These are phyloP conservation scores for Hyphopichia buzzinii DNA, from an alignment of 1,139 yeast genomes.

Conservation along the genomic window DNA sequence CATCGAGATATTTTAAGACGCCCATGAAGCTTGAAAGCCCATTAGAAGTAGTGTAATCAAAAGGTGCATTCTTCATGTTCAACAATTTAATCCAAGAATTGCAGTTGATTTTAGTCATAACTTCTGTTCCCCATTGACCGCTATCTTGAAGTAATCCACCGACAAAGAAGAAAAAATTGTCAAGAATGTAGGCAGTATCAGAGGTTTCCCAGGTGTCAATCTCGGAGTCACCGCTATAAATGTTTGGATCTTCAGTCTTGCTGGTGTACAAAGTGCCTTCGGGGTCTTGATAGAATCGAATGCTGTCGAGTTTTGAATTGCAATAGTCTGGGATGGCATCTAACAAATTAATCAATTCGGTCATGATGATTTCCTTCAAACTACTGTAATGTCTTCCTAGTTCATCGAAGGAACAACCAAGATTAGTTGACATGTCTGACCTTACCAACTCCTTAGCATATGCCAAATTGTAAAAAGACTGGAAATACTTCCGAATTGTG, in stretches of 20 bases:
- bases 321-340: constrained; percentile 34
- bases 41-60: constrained; percentile 57
- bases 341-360: constrained; percentile 49
- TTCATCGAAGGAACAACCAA: constrained; percentile 78
- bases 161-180: constrained; percentile 46
- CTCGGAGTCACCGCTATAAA: constrained; percentile 37
- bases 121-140: constrained; percentile 47
- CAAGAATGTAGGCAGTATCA: constrained; percentile 43
- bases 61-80: constrained; percentile 52
- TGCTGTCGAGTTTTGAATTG: constrained; percentile 31
- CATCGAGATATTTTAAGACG: constrained; percentile 55
- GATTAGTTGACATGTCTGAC: constrained; percentile 46
- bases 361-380: constrained; percentile 58
- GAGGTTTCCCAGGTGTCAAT: constrained; percentile 55
- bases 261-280: constrained; percentile 42
- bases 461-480: constrained; percentile 45
- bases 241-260: constrained; percentile 34
- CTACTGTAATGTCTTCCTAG: constrained; percentile 80
- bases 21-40: constrained; percentile 54
- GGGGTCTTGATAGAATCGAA: constrained; percentile 43
- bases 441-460: constrained; percentile 46
- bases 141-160: constrained; percentile 47
- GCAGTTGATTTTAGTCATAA: constrained; percentile 40
- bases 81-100: constrained; percentile 45
- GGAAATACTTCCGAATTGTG: constrained; percentile 50